Evolutionary conservation across 495 filamentous ascomycete genomes (phyloP), one percentile per base, ranked within the genome.

Genomic region (Aspergillus homomorphus): DNA sequence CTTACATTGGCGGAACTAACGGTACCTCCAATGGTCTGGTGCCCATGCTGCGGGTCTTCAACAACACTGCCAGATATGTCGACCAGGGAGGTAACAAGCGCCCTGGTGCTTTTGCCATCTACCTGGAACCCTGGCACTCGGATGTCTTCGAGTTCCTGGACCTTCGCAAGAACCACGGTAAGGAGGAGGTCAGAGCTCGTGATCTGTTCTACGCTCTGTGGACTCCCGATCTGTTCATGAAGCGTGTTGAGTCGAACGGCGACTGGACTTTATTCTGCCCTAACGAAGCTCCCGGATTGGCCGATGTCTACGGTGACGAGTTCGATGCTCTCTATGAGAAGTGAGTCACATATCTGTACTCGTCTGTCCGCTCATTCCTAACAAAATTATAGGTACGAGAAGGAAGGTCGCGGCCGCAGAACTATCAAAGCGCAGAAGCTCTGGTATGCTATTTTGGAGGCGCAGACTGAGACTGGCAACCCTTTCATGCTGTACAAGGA

Each of bases 401-500:
- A 80, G 65, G 91, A 96, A 71, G 91, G 91, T 61, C 84, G 89
- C 56, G 91, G 94, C 51, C 91, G 92, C 57, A 87, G 87, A 74
- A 96, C 87, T 38, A 78, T 98, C 72, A 94, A 96, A 77, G 94
- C 94, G 50, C 94, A 98, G 80, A 97, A 98, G 81, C 89, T 98
- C 50, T 98, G 94, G 94, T 96, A 96, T 72, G 89, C 91, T 54
- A 96, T 98, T 60, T 84, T 98, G 43, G 94, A 98, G 75, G 88
- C 95, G 57, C 94, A 98, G 79, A 96, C 92, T 28, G 94, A 98
- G 84, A 98, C 94, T 43, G 94, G 94, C 57, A 96, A 96, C 77
- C 94, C 94, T 46, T 98, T 95, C 80, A 98, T 98, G 89, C 86
- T 96, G 55, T 98, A 98, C 87, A 98, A 98, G 81, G 94, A 98